Conservation (phyloP, 148 eudicot genomes). For the Camellia granthamiana region DNA sequence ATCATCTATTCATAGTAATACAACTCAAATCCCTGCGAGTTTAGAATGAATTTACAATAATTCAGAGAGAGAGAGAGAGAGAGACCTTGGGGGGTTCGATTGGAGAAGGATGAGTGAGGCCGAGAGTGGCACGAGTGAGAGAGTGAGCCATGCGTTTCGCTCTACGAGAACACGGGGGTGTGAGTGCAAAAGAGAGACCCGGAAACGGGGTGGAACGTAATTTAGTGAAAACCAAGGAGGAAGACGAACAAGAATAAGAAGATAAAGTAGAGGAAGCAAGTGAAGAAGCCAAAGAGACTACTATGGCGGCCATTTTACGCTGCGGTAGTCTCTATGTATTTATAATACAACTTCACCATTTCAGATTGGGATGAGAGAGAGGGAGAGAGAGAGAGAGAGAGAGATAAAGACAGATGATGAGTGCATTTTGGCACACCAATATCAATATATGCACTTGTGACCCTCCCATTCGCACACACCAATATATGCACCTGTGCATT, state of each 20-base stretch:
- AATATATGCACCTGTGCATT: not conserved
- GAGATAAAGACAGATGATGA: not conserved
- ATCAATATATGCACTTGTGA: too few species aligned
- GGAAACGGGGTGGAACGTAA: not conserved
- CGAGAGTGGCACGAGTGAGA: conserved; percentile 50
- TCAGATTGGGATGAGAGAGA: too few species aligned
- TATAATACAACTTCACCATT: not conserved
- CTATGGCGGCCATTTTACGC: not conserved
- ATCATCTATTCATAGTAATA: not conserved
- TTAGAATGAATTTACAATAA: too few species aligned
- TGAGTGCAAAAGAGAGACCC: conserved; percentile 1
- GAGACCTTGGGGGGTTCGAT: conserved; percentile 60
- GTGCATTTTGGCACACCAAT: too few species aligned
- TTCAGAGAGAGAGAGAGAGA: not conserved
- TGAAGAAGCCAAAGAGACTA: not conserved
- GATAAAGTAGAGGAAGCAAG: not conserved
- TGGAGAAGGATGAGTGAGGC: conserved; percentile 69
- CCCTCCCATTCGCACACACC: too few species aligned
- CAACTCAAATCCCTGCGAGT: not conserved
- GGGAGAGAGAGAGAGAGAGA: not conserved
- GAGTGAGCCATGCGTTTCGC: conserved; percentile 61
- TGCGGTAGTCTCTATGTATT: not conserved
- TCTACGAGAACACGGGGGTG: conserved; percentile 15
- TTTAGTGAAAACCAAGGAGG: conserved; percentile 4
- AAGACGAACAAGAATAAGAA: not conserved